Evolutionary conservation across 2,329 filamentous ascomycete genomes (phyloP).

Genomic region (Xylariaceae sp.): DNA sequence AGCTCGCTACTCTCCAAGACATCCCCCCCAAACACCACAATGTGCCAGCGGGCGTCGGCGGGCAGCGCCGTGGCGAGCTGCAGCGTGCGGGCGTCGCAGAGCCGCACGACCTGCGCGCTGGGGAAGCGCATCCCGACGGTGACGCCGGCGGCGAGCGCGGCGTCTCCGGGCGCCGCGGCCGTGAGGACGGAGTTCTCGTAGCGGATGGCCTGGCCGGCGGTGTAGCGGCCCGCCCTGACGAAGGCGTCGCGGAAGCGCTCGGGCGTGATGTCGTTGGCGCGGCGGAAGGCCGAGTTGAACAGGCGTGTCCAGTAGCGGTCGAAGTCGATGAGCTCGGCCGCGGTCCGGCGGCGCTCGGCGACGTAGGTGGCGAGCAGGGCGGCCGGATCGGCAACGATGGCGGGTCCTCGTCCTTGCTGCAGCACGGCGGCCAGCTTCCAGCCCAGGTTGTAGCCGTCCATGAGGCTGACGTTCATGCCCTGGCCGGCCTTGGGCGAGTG

Average conservation of each 20-base stretch:
- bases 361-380: constrained; percentile 44
- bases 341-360: constrained; percentile 42
- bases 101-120: constrained; percentile 50
- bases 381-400: constrained; percentile 1
- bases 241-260: constrained; percentile 50
- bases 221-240: constrained; percentile 49
- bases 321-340: constrained; percentile 52
- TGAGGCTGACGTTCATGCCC: constrained; percentile 53
- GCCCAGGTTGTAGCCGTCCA: constrained; percentile 56
- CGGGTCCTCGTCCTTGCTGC: constrained; percentile 31
- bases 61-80: constrained; percentile 44
- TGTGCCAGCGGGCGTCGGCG: constrained; percentile 35
- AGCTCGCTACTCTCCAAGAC: constrained; percentile 27
- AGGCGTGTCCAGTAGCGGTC: constrained; percentile 46
- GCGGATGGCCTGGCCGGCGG: constrained; percentile 48
- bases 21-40: constrained; percentile 49
- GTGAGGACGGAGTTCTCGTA: constrained; percentile 47
- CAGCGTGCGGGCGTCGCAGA: constrained; percentile 51
- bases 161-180: constrained; percentile 19
- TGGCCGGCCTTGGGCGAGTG: constrained; percentile 61
- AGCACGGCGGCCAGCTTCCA: constrained; percentile 50
- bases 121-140: constrained; percentile 49
- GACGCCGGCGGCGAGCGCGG: constrained; percentile 32
- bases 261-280: constrained; percentile 27
- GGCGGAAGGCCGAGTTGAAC: constrained; percentile 37